A percentile compares a stretch with the other conserved stretches of the same genome.
Conservation (phyloP, 805 yeast species). For the Candida mattraensis region DNA sequence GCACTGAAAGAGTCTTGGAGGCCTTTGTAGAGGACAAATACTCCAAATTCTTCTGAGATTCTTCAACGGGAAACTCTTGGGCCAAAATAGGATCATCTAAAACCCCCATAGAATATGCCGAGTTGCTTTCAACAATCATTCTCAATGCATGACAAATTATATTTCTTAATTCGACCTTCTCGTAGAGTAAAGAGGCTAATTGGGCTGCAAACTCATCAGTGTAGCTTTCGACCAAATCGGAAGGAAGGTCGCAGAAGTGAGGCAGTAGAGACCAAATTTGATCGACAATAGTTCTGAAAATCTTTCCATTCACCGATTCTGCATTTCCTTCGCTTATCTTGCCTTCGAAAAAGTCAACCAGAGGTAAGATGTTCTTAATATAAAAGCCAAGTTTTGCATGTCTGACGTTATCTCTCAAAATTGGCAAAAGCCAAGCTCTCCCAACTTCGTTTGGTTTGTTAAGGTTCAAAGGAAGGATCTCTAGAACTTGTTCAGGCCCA, state of each 20-base stretch:
- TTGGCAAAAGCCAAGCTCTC: slow-evolving; percentile 92
- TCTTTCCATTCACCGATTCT: slow-evolving; percentile 68
- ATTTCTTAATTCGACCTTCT: slow-evolving; percentile 72
- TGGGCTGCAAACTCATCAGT: slow-evolving; percentile 75
- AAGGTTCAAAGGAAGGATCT: slow-evolving; percentile 77
- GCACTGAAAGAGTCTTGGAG: slow-evolving; percentile 75
- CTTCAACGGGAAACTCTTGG: slow-evolving; percentile 57
- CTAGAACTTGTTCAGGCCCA: slow-evolving; percentile 84
- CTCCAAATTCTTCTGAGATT: slow-evolving; percentile 57
- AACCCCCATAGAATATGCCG: slow-evolving; percentile 61
- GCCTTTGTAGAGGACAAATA: slow-evolving; percentile 62
- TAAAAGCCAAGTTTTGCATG: slow-evolving; percentile 68
- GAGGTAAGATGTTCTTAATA: slow-evolving; percentile 63
- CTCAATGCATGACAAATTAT: slow-evolving; percentile 82
- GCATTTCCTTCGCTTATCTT: slow-evolving; percentile 45
- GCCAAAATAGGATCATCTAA: slow-evolving; percentile 56
- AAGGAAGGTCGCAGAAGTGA: slow-evolving; percentile 83
- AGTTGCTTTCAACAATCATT: slow-evolving; percentile 73
- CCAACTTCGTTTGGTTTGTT: slow-evolving; percentile 65
- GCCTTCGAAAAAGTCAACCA: slow-evolving; percentile 52
- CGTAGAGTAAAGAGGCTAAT: slow-evolving; percentile 72
- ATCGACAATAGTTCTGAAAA: slow-evolving; percentile 80
- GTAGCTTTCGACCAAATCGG: slow-evolving; percentile 64
- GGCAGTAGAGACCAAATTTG: slow-evolving; percentile 94
- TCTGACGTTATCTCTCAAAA: slow-evolving; percentile 82